Evolutionary conservation across 306 rosid genomes (phyloP).

Genomic region (Castanea crenata): DNA sequence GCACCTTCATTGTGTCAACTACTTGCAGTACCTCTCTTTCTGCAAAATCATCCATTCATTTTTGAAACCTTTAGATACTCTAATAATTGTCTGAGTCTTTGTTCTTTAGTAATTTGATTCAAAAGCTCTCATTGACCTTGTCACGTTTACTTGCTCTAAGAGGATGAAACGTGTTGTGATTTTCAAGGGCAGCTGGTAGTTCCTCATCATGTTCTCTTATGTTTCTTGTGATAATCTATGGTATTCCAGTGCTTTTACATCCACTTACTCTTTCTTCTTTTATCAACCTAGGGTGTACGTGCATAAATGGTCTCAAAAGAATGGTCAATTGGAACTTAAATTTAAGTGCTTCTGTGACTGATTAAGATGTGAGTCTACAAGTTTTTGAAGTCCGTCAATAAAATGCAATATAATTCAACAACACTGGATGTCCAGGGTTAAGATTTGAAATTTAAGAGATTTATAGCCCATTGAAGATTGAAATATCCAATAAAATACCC

Average conservation of each 20-base stretch:
- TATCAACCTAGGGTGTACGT: constrained; percentile 62
- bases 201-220: constrained; percentile 60
- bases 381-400: too few relatives aligned
- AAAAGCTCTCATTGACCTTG: constrained; percentile 32
- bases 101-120: constrained; percentile 4
- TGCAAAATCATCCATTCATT: constrained; percentile 9
- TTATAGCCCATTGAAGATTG: too few relatives aligned
- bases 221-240: constrained; percentile 73
- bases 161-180: constrained; percentile 42
- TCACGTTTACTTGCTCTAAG: constrained; percentile 60
- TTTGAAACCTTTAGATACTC: too few relatives aligned
- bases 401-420: too few relatives aligned
- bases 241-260: constrained; percentile 38
- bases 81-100: neutral
- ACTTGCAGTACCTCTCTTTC: constrained; percentile 58
- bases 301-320: constrained; percentile 18
- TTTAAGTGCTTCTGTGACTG: too few relatives aligned
- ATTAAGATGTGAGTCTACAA: too few relatives aligned
- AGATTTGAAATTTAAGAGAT: too few relatives aligned
- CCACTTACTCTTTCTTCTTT: constrained; percentile 30
- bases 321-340: neutral
- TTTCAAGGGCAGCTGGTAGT: constrained; percentile 59
- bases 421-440: too few relatives aligned
- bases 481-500: too few relatives aligned
- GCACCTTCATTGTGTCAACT: constrained; percentile 57